Evolutionary conservation across 2,329 filamentous ascomycete genomes (phyloP), one percentile per base, ranked within the genome.

Genomic region (Basipetospora chlamydospora): DNA sequence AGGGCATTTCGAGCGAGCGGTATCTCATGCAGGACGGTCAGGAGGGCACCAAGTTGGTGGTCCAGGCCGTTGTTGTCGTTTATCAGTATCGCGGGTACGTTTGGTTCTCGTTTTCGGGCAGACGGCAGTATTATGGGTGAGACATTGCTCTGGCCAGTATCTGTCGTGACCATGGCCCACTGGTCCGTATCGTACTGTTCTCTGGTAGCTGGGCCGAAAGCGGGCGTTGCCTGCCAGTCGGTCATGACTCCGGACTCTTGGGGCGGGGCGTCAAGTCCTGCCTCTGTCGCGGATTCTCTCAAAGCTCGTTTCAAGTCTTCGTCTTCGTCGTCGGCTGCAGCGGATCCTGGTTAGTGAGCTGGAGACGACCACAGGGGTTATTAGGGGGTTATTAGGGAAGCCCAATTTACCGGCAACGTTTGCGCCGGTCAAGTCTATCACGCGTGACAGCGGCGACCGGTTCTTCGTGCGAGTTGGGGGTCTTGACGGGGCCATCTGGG

Each of bases 391-490:
- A 18, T n/a, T n/a, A n/a, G n/a, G 20, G 26, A 22, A 30, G 12
- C 20, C 35, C 35, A n/a, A 31, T 50, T 42, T 60, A 65, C 61
- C 61, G 43, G 61, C 50, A 43, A 55, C 51, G 37, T 60, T 55
- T 36, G 54, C 52, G 18, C 57, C 53, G 39, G 58, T 57, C 56
- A 65, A 64, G 36, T 72, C 64, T 44, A 63, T 55, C 42, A 69
- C 55, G 45, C 57, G 67, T 50, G 64, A 60, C 40, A 75, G 50
- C 7, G 73, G 72, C 23, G 73, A 77, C 46, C 61, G 63, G 43
- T 66, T 66, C 41, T 67, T 69, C 30, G 66, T 60, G 51, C 73
- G 59, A 16, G 74, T 78, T 2, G 74, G 74, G n/a, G 74, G 74
- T 39, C 73, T 63, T 13, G 74, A 76, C 0, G 70, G 69, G 5